Conservation (phyloP, 306 rosid genomes). For the Echinosophora koreensis region DNA sequence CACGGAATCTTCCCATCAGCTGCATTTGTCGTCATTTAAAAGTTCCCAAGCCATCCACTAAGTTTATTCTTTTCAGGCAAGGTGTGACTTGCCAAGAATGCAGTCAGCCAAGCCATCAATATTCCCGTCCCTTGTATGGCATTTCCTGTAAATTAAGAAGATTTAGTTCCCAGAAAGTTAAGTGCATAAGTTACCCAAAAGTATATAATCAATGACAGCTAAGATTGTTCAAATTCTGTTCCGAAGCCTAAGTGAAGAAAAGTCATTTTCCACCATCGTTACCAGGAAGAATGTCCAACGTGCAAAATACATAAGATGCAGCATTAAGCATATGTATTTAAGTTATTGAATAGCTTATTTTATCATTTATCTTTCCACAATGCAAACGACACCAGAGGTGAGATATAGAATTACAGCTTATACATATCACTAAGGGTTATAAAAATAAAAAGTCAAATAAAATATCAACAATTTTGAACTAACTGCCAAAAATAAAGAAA, state of each 20-base stretch:
- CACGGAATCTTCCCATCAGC: constrained; percentile 38
- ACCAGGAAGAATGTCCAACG: constrained; percentile 30
- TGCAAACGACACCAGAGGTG: background rate
- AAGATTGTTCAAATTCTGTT: constrained; percentile 30
- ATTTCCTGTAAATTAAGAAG: constrained; percentile 69
- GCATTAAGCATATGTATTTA: background rate
- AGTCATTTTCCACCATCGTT: constrained; percentile 1
- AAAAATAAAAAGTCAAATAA: constrained; percentile 22
- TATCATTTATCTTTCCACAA: constrained; percentile 2
- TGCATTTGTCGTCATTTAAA: constrained; percentile 45
- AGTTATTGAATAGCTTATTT: constrained; percentile 20
- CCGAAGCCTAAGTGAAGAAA: constrained; percentile 21
- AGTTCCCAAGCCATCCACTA: constrained; percentile 45
- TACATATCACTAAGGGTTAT: constrained; percentile 13
- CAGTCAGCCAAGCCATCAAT: constrained; percentile 56
- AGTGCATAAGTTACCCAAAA: constrained; percentile 1
- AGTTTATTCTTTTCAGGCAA: constrained; percentile 47
- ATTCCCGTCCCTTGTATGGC: constrained; percentile 85
- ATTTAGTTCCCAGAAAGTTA: constrained; percentile 25
- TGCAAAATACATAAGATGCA: constrained; percentile 35
- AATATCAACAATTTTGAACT: background rate
- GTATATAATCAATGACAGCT: background rate
- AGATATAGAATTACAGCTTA: background rate
- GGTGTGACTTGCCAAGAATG: constrained; percentile 42
- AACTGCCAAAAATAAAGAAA: background rate